Evolutionary conservation across 139 green algal genomes (phyloP), one percentile per base, ranked within the genome.

Genomic region (Volvox reticuliferus): DNA sequence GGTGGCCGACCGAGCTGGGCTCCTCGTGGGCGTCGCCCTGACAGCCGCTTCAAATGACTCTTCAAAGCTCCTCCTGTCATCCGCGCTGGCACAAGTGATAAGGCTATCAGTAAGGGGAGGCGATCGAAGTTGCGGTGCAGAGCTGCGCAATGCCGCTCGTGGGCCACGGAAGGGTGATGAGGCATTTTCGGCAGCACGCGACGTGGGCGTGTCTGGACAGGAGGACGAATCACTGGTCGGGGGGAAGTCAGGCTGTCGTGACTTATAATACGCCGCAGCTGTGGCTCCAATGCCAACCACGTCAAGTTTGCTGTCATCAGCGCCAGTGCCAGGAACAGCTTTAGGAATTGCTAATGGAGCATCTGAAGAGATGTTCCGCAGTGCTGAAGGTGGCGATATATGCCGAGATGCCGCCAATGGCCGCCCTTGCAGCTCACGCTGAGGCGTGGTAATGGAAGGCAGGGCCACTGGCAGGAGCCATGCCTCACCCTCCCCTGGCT

Each of bases 191-290:
- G 73, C 86, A 55, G 32, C 24, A 9, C 86, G 86, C 12, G 86
- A 83, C 17, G 86, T 90, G 21, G 86, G 86, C 3, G 71, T 90
- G 73, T 62, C 44, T 12, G 86, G 86, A 69, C 86, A 90, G 30
- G 50, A 75, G 20, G 68, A 80, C 9, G 36, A 67, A 2, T 35
- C 17, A 62, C 35, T 67, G 63, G 65, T 35, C 9, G 22, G 50
- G 1, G 80, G 80, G 20, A 44, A 86, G 14, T 65, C 80, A n/a
- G 65, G 65, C 65, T 12, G 9, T 24, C 65, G 65, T 28, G 44
- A 55, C 9, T 55, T 55, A 55, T 9, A 5, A 55, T 5, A 55
- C 44, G 44, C 44, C 44, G 44, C 9, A 9, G 44, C 44, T 55
- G 44, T 55, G 44, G 44, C 44, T 55, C 44, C 44, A 55, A 55